Conservation (phyloP, 148 eudicot genomes). For the Amaranthus palmeri region DNA sequence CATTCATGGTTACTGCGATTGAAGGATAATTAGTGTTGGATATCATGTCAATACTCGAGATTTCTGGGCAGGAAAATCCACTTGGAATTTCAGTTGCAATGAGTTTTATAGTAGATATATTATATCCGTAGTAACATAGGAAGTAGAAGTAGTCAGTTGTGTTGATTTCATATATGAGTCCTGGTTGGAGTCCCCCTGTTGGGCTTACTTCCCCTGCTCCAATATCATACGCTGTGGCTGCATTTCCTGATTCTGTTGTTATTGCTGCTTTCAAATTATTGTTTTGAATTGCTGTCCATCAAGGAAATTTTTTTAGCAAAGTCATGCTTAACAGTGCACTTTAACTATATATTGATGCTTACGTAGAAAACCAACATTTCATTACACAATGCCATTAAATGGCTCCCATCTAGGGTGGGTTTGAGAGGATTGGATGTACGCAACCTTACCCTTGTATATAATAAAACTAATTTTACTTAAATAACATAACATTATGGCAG, state of each 20-base stretch:
- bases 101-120: constrained; percentile 37
- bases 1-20: constrained; percentile 46
- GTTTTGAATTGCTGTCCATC: constrained; percentile 49
- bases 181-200: constrained; percentile 49
- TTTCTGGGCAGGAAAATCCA: constrained; percentile 45
- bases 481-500: too few relatives aligned
- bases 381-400: too few relatives aligned
- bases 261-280: constrained; percentile 45
- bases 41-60: constrained; percentile 37
- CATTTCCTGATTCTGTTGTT: constrained; percentile 36
- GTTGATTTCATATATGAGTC: constrained; percentile 51
- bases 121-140: constrained; percentile 57
- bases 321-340: too few relatives aligned
- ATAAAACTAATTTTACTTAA: too few relatives aligned
- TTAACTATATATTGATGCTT: too few relatives aligned
- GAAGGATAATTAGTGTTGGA: constrained; percentile 73
- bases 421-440: too few relatives aligned
- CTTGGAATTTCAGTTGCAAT: constrained; percentile 37
- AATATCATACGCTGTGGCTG: constrained; percentile 61
- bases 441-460: too few relatives aligned
- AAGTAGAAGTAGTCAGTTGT: constrained; percentile 45
- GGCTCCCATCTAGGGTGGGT: too few relatives aligned
- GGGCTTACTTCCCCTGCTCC: constrained; percentile 73
- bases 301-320: neutral
- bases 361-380: too few relatives aligned